These are phyloP conservation scores for Microthyrium microscopicum DNA, from an alignment of 2,329 filamentous ascomycete species.

Conservation along the genomic window DNA sequence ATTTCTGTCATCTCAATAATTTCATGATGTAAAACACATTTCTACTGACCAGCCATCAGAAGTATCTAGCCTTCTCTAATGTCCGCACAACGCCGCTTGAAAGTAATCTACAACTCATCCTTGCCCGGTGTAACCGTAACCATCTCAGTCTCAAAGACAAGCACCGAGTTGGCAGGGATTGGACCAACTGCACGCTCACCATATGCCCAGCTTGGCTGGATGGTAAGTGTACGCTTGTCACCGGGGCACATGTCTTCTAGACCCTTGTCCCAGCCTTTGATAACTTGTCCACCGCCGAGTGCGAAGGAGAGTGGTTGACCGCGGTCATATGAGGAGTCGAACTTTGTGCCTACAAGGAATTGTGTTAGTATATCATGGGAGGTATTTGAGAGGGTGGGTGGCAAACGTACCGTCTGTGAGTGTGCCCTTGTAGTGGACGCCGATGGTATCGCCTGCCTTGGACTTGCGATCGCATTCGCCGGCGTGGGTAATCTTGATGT, in stretches of 20 bases:
- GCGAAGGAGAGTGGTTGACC: constrained; percentile 61
- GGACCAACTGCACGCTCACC: constrained; percentile 64
- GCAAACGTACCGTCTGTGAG: constrained; percentile 42
- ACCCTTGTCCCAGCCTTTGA: constrained; percentile 92
- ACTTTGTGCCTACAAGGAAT: constrained; percentile 32
- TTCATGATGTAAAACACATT: too few species aligned
- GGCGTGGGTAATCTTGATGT: constrained; percentile 58
- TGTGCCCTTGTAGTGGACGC: constrained; percentile 80
- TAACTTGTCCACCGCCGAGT: constrained; percentile 72
- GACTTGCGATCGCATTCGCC: constrained; percentile 69
- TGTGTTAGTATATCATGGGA: constrained; percentile 24
- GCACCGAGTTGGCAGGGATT: constrained; percentile 68
- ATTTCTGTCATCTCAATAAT: too few species aligned
- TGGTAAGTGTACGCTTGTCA: constrained; percentile 81
- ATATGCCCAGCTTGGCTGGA: constrained; percentile 76
- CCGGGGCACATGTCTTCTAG: constrained; percentile 91
- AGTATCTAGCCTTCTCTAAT: too few species aligned
- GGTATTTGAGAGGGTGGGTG: constrained; percentile 30
- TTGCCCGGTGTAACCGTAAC: constrained; percentile 8
- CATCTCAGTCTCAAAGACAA: constrained; percentile 23
- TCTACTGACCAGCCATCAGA: too few species aligned
- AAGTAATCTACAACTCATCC: constrained; percentile 8
- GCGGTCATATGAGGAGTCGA: constrained; percentile 51
- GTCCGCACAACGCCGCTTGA: too few species aligned
- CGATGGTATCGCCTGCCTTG: constrained; percentile 52